Base-by-base conservation (phyloP, 2,329 filamentous ascomycete species). In the Diaporthe humulicola region DNA sequence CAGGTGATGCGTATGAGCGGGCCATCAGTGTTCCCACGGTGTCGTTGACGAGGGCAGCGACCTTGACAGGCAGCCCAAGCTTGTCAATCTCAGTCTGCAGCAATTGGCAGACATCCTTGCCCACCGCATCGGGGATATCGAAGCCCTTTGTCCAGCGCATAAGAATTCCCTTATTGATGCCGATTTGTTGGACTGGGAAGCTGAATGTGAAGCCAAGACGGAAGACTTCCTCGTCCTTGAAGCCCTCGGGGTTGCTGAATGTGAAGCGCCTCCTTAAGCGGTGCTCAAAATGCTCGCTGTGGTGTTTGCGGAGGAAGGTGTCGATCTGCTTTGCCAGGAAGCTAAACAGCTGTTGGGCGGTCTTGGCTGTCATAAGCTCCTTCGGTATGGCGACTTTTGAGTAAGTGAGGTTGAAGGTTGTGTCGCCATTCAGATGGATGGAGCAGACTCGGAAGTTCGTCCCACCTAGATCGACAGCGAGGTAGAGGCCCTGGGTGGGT, bases 71-170 rank as follows among this genome's bases (percentile, higher is more conserved):
- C 9, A 99, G 90, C 75, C 92, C 88, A 52, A 98, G 90, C 76
- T 91, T 91, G 85, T 98, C 95, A 80, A 99, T 96, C 84, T 98
- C 97, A 28, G 87, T 87, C 85, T 99, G 97, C 48, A 99, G 89
- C 77, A 99, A 87, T 56, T 92, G 93, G 83, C 97, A 99, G 42
- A 99, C 96, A 83, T 99, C 97, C 85, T 98, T 94, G 79, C 96
- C 97, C 74, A 99, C 85, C 1, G 96, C 94, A 82, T 98, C 97
- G n/a, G 92, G 90, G 78, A 99, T 98, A 82, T 98, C 95, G 82
- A 98, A 99, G 70, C 97, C 97, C 87, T 99, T 99, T 74, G 97
- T 99, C 97, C 97, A 99, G 79, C 97, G 92, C 85, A 98, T 97
- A 72, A 99, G 89, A 74, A 93, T 93, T 76, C 97, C 97, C 86